Evolutionary conservation across 768 basidiomycete genomes (phyloP).

Genomic region (Hypholoma fasciculare): DNA sequence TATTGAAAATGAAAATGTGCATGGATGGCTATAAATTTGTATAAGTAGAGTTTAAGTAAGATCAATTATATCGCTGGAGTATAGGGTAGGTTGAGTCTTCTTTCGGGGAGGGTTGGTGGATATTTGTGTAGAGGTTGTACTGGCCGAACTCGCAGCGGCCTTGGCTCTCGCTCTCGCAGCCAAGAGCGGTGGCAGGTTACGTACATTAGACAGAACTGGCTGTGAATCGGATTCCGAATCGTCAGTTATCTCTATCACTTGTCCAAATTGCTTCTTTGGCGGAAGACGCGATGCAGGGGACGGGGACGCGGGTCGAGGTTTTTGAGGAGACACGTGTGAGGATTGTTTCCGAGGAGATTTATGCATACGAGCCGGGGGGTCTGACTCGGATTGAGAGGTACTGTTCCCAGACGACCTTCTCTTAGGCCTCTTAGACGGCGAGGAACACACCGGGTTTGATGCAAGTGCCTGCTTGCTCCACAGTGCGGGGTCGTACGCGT

Average conservation of each 20-base stretch:
- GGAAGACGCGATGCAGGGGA: background rate
- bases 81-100: background rate
- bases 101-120: background rate
- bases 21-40: background rate
- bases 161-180: conserved; percentile 12
- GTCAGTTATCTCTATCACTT: conserved; percentile 18
- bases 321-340: conserved; percentile 7
- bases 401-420: conserved; percentile 1
- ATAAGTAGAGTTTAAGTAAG: conserved; percentile 12
- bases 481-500: background rate
- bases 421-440: conserved; percentile 18
- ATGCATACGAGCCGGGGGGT: background rate
- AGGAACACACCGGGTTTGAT: background rate
- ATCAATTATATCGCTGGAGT: conserved; percentile 22
- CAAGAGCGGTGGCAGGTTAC: conserved; percentile 15
- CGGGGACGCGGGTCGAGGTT: conserved; percentile 8
- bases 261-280: background rate
- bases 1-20: background rate
- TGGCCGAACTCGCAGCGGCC: background rate
- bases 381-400: conserved; percentile 9
- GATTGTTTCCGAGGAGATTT: conserved; percentile 22
- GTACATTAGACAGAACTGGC: background rate
- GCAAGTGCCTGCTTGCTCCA: background rate
- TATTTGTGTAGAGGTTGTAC: background rate
- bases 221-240: conserved; percentile 17